Base-by-base conservation (phyloP, 306 rosid species). In the Quercus wislizeni region DNA sequence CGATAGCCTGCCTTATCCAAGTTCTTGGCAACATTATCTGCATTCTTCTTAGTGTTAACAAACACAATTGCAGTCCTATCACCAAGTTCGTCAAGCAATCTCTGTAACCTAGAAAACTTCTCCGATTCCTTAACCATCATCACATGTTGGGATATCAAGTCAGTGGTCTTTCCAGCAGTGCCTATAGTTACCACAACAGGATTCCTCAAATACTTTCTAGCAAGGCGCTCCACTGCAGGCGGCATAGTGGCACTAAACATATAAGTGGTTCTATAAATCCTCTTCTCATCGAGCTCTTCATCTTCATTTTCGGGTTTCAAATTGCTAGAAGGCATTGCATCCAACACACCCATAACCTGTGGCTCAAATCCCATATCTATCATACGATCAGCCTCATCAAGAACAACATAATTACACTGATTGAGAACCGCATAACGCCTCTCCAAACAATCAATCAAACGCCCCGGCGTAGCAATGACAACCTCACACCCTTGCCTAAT, bases 211-310 rank as follows among this genome's bases (percentile, higher is more conserved):
- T 93, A 93, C 78, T 93, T 93, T 76, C 97, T 81, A 1, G 97
- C 95, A 67, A 93, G 97, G 71, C 97, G 91, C 87, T 93, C 97
- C 23, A 93, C 98, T 3, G 97, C 94, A 0, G 94, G 92, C 0
- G 98, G 98, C 97, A 93, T 93, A 67, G 98, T 93, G 57, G 98
- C 98, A 76, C 98, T 93, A 30, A 93, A 93, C 98, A 91, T 93
- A 73, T 93, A 93, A 12, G 98, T 93, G 71, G 98, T 93, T 80
- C 98, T 82, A 76, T 93, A 93, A 71, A 91, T 93, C 88, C 41
- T 93, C 86, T 93, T 93, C 87, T 86, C 97, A 62, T 91, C 95
- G 46, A 93, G 98, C 86, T 93, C 97, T 74, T 93, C 98, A 33
- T 93, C 98, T 78, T 91, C 97, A 4, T 93, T 93, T 87, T 93